Base-by-base conservation (phyloP, 345 rosid genomes). In the Eucalyptus sideroxylon region DNA sequence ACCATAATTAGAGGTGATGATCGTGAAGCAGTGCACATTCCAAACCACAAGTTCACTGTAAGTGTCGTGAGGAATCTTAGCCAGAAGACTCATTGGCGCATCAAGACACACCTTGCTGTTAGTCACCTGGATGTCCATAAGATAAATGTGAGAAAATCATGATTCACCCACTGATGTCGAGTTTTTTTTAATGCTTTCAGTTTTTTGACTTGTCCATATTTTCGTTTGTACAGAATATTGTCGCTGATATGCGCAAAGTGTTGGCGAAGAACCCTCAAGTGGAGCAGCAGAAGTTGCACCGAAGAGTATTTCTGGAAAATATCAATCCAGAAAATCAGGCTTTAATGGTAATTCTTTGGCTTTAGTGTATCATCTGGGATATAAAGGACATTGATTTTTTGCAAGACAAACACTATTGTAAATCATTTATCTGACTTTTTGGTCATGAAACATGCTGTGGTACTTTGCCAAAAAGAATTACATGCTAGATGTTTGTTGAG, bases 51-150 rank as follows among this genome's bases (percentile, higher is more conserved):
- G 90, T 98, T 98, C 87, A 95, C 95, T 30, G 95, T 96, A 14
- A 98, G 93, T 91, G 94, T 98, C 69, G 98, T 98, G 92, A 98
- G 99, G 91, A 98, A 98, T 93, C 98, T 98, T 50, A 98, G 94
- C 93, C 99, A 97, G 92, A 98, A 97, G 92, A 95, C 94, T 85
- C 99, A 98, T 93, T 98, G 99, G 99, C 99, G 98, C 88, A 93
- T 98, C 94, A 98, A 98, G 95, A 95, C 95, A 81, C 92, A 97
- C 88, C 93, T 96, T 89, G 96, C 97, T 88, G 95, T 98, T 94
- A 96, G 98, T 93, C 99, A 98, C 93, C 93, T 97, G 91, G 99
- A 98, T 94, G 96, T 94, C 88, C 92, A 95, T 91, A 98, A 97
- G 94, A 92, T 96, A 34, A 95, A 93, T 86, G 99, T 97, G 90